These are phyloP conservation scores for Fusarium miscanthi DNA, from an alignment of 2,329 filamentous ascomycete genomes.

Conservation along the genomic window DNA sequence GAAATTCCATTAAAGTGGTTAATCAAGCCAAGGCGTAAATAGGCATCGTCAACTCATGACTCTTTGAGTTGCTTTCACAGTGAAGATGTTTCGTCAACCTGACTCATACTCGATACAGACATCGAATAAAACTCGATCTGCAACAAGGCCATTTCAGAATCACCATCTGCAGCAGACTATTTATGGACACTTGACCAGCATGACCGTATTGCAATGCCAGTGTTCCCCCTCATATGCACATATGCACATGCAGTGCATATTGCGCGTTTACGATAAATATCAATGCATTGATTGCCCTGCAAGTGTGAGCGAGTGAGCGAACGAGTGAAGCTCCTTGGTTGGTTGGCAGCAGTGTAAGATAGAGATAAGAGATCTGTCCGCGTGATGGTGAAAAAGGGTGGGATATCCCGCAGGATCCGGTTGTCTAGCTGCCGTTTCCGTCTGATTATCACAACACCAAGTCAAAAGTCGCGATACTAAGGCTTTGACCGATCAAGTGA, in stretches of 20 bases:
- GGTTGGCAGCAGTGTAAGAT: not conserved
- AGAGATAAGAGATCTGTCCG: slow-evolving; percentile 35
- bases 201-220: not conserved
- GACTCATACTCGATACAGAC: not conserved
- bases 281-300: slow-evolving; percentile 2
- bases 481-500: not conserved
- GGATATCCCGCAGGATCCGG: slow-evolving; percentile 24
- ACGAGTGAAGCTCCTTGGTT: not conserved
- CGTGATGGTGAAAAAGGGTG: slow-evolving; percentile 28
- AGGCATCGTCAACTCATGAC: not conserved
- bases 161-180: not conserved
- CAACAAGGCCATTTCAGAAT: not conserved
- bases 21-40: not conserved
- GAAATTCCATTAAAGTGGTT: not conserved
- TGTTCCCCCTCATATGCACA: not conserved
- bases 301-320: not conserved
- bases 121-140: not conserved
- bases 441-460: slow-evolving; percentile 30
- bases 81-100: not conserved
- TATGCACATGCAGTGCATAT: not conserved
- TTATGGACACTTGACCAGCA: not conserved
- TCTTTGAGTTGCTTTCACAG: fast-evolving
- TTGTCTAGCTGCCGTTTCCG: slow-evolving; percentile 25
- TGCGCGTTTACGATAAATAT: slow-evolving; percentile 2
- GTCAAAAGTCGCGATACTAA: slow-evolving; percentile 10